These are phyloP conservation scores for Botrytis paeoniae DNA, from an alignment of 2,329 filamentous ascomycete genomes.

Conservation along the genomic window DNA sequence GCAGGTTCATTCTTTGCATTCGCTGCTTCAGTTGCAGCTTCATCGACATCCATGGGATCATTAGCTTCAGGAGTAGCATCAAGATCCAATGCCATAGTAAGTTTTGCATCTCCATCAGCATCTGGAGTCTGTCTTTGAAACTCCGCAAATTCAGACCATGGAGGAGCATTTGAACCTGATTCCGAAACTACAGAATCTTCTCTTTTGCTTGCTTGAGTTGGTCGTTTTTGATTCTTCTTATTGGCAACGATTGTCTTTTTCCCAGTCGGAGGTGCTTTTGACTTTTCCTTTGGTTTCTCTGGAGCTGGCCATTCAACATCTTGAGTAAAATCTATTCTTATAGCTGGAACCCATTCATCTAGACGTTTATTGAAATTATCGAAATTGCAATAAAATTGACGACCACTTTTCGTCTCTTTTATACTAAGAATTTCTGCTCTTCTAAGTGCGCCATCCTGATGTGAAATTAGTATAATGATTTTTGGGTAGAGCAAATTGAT, in stretches of 20 bases:
- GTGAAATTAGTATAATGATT: slow-evolving; percentile 26
- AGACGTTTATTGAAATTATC: slow-evolving; percentile 38
- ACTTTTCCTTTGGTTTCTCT: slow-evolving; percentile 72
- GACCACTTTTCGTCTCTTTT: slow-evolving; percentile 80
- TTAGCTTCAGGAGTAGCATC: slow-evolving; percentile 36
- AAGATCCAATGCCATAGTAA: slow-evolving; percentile 30
- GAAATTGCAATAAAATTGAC: slow-evolving; percentile 43
- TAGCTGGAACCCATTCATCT: slow-evolving; percentile 78
- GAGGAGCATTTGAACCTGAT: slow-evolving; percentile 33
- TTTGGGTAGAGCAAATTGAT: slow-evolving; percentile 17
- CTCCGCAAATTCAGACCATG: slow-evolving; percentile 36
- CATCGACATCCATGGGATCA: slow-evolving; percentile 53
- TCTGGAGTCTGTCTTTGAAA: slow-evolving; percentile 34
- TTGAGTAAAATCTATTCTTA: slow-evolving; percentile 78
- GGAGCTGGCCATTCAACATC: slow-evolving; percentile 97
- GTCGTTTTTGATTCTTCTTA: slow-evolving; percentile 44
- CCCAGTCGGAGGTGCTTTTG: slow-evolving; percentile 56
- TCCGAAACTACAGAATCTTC: slow-evolving; percentile 37
- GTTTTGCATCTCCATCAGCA: slow-evolving; percentile 33
- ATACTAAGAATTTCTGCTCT: slow-evolving; percentile 97
- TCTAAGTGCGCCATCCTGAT: slow-evolving; percentile 74
- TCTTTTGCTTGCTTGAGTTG: slow-evolving; percentile 31
- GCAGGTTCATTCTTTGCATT: slow-evolving; percentile 38
- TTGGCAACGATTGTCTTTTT: slow-evolving; percentile 40
- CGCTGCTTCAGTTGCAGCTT: slow-evolving; percentile 41